Evolutionary conservation across 495 filamentous ascomycete genomes (phyloP).

Genomic region (Sabuloglossum arenarium): DNA sequence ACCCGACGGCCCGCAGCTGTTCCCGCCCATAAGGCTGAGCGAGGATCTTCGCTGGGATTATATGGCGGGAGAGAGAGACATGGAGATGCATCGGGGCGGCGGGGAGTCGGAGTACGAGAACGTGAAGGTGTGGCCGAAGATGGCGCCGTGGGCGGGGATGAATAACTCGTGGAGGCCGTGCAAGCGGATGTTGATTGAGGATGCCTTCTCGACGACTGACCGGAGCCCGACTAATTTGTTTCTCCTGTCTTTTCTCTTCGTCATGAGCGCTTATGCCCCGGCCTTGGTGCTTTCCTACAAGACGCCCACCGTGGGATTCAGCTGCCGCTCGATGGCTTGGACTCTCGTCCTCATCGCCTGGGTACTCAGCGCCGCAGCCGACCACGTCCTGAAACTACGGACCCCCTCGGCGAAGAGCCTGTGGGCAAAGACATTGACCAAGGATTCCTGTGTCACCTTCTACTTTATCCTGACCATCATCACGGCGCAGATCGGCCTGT

Average conservation of each 20-base stretch:
- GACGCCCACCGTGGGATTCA: neutral
- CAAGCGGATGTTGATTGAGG: neutral
- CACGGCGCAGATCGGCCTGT: neutral
- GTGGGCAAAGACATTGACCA: neutral
- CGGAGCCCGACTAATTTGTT: neutral
- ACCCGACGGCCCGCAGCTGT: neutral
- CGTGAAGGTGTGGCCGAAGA: neutral
- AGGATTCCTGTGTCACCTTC: neutral
- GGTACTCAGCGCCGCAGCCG: neutral
- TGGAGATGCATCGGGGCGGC: too few species aligned
- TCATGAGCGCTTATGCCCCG: neutral
- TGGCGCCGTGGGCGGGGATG: neutral
- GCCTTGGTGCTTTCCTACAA: neutral
- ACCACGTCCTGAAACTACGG: neutral
- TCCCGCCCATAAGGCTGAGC: neutral
- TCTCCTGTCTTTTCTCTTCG: neutral
- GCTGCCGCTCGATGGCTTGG: neutral
- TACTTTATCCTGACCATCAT: neutral
- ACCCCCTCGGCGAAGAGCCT: neutral
- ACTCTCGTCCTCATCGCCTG: neutral
- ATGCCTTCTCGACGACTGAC: neutral
- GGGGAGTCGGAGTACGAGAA: neutral
- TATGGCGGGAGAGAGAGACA: too few species aligned
- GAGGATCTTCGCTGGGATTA: too few species aligned
- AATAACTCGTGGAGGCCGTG: neutral